Evolutionary conservation across 169 alveolate species (phyloP), one percentile per base, ranked within the genome.

Genomic region (Eimeria sp.): DNA sequence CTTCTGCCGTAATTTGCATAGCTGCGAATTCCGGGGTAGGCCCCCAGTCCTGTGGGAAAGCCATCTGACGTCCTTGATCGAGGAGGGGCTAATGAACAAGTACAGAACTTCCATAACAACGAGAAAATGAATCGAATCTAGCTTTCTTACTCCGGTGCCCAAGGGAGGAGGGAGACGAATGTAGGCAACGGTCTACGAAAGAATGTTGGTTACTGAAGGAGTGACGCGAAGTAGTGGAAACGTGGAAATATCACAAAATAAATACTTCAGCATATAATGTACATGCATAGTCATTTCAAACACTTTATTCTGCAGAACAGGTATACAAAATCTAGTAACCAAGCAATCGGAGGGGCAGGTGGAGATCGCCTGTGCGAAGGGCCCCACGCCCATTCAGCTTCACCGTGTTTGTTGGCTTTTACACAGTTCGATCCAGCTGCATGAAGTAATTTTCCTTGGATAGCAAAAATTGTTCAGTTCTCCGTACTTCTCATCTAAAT

Each of bases 31-130:
- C 22, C 27, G 91, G 91, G 25, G 91, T 57, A 5, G 45, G 70
- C 57, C 91, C 91, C 91, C 91, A 83, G 70, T 25, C 51, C 57
- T 83, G 76, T 57, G 91, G 91, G 75, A 83, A 83, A 13, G 43
- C 43, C 87, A 76, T 76, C 14, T 76, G 61, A 3, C 4, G 11
- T 34, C 61, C 61, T 54, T 0, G 20, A 4, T 7, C 61, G 0
- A 14, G 0, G 4, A 5, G 76, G 18, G 76, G 10, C 80, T 4
- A 70, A 11, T 70, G 11, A 3, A 27, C 51, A 11, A 30, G 22
- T 67, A 67, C 76, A 67, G 43, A 67, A 5, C 16, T 27, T 16
- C 27, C 27, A 4, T 25, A 27, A 22, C 25, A 34, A 4, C 22
- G 22, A 70, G 11, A n/a, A 30, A 30, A 0, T n/a, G 3, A 70